Conservation (phyloP, 257 asterid species). For the Solanum bulbocastanum region DNA sequence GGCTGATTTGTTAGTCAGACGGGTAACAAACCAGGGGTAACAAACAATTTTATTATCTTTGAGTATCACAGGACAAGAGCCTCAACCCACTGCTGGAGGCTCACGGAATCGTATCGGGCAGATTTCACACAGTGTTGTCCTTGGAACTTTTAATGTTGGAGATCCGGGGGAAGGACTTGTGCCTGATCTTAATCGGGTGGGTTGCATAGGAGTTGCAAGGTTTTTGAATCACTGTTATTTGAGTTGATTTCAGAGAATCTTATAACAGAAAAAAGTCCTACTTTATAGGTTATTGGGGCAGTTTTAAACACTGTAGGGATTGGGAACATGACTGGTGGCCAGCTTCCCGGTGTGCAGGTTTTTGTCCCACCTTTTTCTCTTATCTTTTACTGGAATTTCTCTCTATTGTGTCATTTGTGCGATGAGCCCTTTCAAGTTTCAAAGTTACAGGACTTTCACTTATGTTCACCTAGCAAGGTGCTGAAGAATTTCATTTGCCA, state of each 20-base stretch:
- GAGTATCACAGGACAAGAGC: conserved; percentile 49
- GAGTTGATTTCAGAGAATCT: neutral
- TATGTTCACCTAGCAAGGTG: neutral
- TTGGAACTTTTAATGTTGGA: conserved; percentile 81
- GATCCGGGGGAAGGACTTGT: conserved; percentile 64
- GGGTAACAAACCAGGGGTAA: neutral
- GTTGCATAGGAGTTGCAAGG: conserved; percentile 6
- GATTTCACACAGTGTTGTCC: conserved; percentile 69
- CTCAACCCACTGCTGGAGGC: conserved; percentile 33
- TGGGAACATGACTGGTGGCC: conserved; percentile 50
- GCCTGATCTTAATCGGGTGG: conserved; percentile 76
- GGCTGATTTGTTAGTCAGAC: neutral
- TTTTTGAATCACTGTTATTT: neutral
- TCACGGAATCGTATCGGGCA: conserved; percentile 59
- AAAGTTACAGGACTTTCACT: neutral
- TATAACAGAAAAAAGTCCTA: neutral
- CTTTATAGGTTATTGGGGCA: conserved; percentile 73
- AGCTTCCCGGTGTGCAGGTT: conserved; percentile 63
- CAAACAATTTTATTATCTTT: neutral
- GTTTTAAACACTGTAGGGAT: conserved; percentile 71
- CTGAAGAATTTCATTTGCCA: neutral
- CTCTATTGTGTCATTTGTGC: neutral
- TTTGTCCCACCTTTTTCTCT: neutral
- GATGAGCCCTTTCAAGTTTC: neutral
- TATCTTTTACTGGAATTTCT: neutral